Evolutionary conservation across 1,284 basidiomycete species (phyloP), one percentile per base, ranked within the genome.

Genomic region (Phlebopus sp.): DNA sequence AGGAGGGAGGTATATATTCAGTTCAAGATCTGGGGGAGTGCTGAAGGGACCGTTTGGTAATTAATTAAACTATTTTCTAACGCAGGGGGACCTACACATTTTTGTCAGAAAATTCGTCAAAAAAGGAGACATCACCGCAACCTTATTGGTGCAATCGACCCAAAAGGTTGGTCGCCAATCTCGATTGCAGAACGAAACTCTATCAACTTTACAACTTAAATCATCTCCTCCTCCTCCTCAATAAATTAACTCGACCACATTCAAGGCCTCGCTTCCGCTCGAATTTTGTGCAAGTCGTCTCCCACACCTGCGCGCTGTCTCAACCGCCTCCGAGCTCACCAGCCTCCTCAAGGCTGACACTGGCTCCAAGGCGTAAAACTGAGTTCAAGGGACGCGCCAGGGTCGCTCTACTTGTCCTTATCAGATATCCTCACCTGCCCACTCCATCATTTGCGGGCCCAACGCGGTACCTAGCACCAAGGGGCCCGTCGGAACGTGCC

Each of bases 11-110:
- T 68, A 66, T 68, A 68, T 66, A 68, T 58, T 55, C 51, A 46
- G 10, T 51, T 57, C n/a, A 53, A 69, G 67, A 65, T 65, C 63
- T 68, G 50, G 58, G 45, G 54, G 38, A 50, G 51, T 42, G 55
- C 47, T 35, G 60, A 58, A 58, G 59, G 59, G 52, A 52, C 54
- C 49, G 44, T 59, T 63, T 68, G 55, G 59, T 63, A 61, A 68
- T 72, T 67, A 71, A 72, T 72, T 70, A 65, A 61, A 57, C 66
- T 55, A 59, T 62, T 69, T 69, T 64, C 52, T 59, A 39, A 51
- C 37, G 48, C 42, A 52, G 41, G 58, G 54, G 51, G 37, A 51
- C n/a, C n/a, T n/a, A 41, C 56, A 47, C 52, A 52, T 55, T 58
- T 54, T 55, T 56, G 53, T 54, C 56, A 58, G 52, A 55, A 60